These are phyloP conservation scores for Sungouiella thailandica DNA, from an alignment of 805 yeast genomes.

Conservation along the genomic window DNA sequence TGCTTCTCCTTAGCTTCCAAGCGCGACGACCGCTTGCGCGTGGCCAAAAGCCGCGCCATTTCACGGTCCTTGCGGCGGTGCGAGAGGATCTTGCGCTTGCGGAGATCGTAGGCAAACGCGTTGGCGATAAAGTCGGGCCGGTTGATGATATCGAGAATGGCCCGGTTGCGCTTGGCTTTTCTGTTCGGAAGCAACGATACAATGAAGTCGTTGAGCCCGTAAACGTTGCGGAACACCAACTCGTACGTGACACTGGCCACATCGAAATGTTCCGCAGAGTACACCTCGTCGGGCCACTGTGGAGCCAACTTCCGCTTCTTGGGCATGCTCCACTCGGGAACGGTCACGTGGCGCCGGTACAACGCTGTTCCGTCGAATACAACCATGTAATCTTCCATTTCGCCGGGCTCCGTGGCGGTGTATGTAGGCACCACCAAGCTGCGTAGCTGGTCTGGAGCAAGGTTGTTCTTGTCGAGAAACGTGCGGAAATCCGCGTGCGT, in stretches of 20 bases:
- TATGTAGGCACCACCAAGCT: slow-evolving; percentile 12
- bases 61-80: slow-evolving; percentile 60
- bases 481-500: slow-evolving; percentile 42
- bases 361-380: slow-evolving; percentile 49
- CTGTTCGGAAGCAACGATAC: slow-evolving; percentile 15
- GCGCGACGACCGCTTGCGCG: slow-evolving; percentile 71
- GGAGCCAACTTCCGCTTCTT: slow-evolving; percentile 32
- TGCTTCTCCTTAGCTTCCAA: slow-evolving; percentile 57
- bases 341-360: slow-evolving; percentile 33
- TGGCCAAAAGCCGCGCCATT: slow-evolving; percentile 56
- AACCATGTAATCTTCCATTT: slow-evolving; percentile 32
- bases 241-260: slow-evolving; percentile 24
- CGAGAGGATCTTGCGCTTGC: slow-evolving; percentile 48
- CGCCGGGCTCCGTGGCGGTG: slow-evolving; percentile 6
- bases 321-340: slow-evolving; percentile 27
- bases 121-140: slow-evolving; percentile 16
- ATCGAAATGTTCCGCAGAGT: slow-evolving; percentile 27
- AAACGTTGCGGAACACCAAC: slow-evolving; percentile 25
- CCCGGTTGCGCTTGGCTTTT: slow-evolving; percentile 29
- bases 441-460: slow-evolving; percentile 22
- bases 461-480: slow-evolving; percentile 38
- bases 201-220: slow-evolving; percentile 23
- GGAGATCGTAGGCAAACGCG: slow-evolving; percentile 39
- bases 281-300: slow-evolving; percentile 25
- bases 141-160: slow-evolving; percentile 15